Base-by-base conservation (phyloP, 257 asterid species). In the Solanum rostratum region DNA sequence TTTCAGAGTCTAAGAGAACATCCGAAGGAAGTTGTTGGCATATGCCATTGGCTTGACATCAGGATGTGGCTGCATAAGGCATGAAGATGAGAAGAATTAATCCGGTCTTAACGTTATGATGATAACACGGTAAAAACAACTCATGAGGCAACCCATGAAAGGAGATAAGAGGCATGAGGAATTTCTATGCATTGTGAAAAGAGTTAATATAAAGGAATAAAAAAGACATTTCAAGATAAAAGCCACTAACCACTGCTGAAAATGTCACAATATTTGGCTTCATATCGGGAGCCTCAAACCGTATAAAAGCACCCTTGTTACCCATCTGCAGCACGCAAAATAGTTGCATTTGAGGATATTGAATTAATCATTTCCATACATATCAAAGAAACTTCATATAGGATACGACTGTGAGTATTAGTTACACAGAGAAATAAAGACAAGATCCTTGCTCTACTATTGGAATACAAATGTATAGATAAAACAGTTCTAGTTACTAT, bases 11-110 rank as follows among this genome's bases (percentile, higher is more conserved):
- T 85, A 96, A 10, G 94, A 88, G 90, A 94, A 93, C 98, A 96
- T 90, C 46, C 96, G 86, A 46, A 96, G 90, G 92, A 96, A 96
- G 93, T 96, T 96, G 91, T 91, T 94, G 19, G 99, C 99, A 49
- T 96, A 96, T 10, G 99, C 99, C 99, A 96, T 96, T 9, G 99
- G 98, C 90, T 93, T 96, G 82, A 96, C 95, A 84, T 96, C 98
- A 14, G 99, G 99, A 87, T 96, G 99, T 15, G 94, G 95, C 99
- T 96, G 97, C 91, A 91, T 14, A 49, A 74, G n/a, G 60, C 27
- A 78, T 78, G 82, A 78, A 27, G 63, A 74, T 22, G 81, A 49
- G 9, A 50, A 1, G 82, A 74, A 16, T 50, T 27, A 78, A 33
- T 50, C 18, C 12, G 2, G 50, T 69, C 78, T 37, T 8, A 45